Evolutionary conservation across 2,329 filamentous ascomycete genomes (phyloP).

Genomic region (Xylariaceae sp.): DNA sequence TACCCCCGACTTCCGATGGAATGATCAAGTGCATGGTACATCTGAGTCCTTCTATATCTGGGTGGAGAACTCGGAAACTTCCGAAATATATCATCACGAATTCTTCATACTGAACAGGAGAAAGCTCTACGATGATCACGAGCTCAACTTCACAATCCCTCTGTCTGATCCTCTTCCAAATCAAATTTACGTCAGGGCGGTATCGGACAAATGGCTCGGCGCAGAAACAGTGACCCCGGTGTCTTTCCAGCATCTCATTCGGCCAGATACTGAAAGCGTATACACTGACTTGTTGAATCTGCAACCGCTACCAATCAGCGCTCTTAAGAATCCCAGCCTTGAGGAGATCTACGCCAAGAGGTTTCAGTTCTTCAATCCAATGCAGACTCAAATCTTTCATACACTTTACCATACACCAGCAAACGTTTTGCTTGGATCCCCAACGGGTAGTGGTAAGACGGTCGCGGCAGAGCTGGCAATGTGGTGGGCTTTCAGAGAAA

Average conservation of each 20-base stretch:
- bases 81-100: conserved; percentile 96
- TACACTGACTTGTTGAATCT: conserved; percentile 92
- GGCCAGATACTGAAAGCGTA: conserved; percentile 93
- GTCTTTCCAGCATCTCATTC: conserved; percentile 95
- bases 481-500: conserved; percentile 98
- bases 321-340: conserved; percentile 78
- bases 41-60: conserved; percentile 98
- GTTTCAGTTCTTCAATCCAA: conserved; percentile 97
- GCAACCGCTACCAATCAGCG: conserved; percentile 81
- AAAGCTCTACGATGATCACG: conserved; percentile 93
- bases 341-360: conserved; percentile 85
- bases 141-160: conserved; percentile 96
- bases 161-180: conserved; percentile 87
- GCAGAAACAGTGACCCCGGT: conserved; percentile 93
- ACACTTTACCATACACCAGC: conserved; percentile 87
- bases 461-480: conserved; percentile 94
- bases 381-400: conserved; percentile 99
- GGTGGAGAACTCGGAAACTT: conserved; percentile 97
- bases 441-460: conserved; percentile 96
- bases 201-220: conserved; percentile 94
- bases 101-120: conserved; percentile 88
- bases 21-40: conserved; percentile 85
- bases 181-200: conserved; percentile 91
- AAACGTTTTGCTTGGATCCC: conserved; percentile 91
- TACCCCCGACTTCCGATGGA: conserved; percentile 89